These are phyloP conservation scores for Fusarium sarcochroum DNA, from an alignment of 2,329 filamentous ascomycete genomes.

Conservation along the genomic window DNA sequence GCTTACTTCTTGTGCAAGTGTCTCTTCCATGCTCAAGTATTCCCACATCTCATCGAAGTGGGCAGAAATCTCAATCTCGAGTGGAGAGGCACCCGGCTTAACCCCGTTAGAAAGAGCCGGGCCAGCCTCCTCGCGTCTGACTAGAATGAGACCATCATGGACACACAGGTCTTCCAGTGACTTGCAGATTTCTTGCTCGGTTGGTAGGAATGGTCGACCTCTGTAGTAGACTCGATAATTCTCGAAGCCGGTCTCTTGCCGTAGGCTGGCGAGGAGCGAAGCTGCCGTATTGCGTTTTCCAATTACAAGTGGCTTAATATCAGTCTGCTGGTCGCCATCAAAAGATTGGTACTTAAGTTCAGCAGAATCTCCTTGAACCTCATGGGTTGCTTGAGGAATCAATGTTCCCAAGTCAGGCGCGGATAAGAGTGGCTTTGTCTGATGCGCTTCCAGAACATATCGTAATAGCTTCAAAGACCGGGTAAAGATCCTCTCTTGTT, in stretches of 20 bases:
- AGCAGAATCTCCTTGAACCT: conserved; percentile 73
- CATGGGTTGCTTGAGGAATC: conserved; percentile 65
- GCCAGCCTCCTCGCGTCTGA: conserved; percentile 70
- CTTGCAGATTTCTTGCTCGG: conserved; percentile 69
- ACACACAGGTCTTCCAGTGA: conserved; percentile 79
- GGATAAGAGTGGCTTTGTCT: conserved; percentile 71
- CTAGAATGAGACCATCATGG: conserved; percentile 74
- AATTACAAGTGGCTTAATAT: conserved; percentile 74
- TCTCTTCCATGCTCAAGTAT: conserved; percentile 81
- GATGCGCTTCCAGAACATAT: conserved; percentile 76
- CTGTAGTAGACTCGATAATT: conserved; percentile 81
- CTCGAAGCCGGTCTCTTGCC: conserved; percentile 79
- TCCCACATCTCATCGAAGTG: conserved; percentile 89
- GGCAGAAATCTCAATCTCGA: conserved; percentile 84
- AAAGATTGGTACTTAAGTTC: conserved; percentile 82
- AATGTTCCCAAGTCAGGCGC: conserved; percentile 69
- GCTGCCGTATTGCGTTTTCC: conserved; percentile 79
- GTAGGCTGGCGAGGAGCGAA: conserved; percentile 77
- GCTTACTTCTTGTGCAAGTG: conserved; percentile 75
- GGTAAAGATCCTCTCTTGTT: conserved; percentile 72
- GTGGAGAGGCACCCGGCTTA: conserved; percentile 67
- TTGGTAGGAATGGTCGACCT: conserved; percentile 75
- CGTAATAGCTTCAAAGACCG: conserved; percentile 78
- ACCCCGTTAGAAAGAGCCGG: conserved; percentile 60
- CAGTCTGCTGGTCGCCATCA: conserved; percentile 70